Evolutionary conservation across 192 early-diverging fungal species (phyloP).

Genomic region (Backusella tarrabulga): DNA sequence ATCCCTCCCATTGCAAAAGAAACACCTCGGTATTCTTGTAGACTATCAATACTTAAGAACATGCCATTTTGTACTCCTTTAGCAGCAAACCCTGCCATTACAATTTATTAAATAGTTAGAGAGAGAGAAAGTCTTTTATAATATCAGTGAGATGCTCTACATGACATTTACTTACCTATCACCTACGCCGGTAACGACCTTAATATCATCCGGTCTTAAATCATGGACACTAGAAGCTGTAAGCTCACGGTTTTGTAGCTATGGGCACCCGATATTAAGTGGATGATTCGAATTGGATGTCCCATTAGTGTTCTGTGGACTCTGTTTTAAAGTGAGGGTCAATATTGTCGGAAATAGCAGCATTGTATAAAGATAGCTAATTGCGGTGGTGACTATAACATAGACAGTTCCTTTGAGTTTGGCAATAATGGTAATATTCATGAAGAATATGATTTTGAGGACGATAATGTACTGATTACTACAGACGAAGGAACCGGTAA

Average conservation of each 20-base stretch:
- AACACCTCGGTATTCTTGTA: constrained; percentile 44
- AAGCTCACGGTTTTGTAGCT: constrained; percentile 31
- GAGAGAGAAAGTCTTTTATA: not conserved
- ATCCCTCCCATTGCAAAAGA: constrained; percentile 56
- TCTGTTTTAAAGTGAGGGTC: not conserved
- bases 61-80: constrained; percentile 35
- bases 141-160: not conserved
- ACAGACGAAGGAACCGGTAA: too few species aligned
- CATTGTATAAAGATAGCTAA: constrained; percentile 12
- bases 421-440: too few species aligned
- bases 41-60: constrained; percentile 1
- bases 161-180: constrained; percentile 33
- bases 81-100: constrained; percentile 55
- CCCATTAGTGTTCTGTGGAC: not conserved
- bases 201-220: constrained; percentile 56
- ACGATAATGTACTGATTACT: too few species aligned
- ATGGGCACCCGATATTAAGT: constrained; percentile 37
- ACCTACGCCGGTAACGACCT: constrained; percentile 49
- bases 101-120: constrained; percentile 23
- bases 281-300: not conserved
- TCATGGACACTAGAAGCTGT: constrained; percentile 40
- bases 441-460: too few species aligned
- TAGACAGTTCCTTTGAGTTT: too few species aligned
- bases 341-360: constrained; percentile 5
- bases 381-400: too few species aligned